These are phyloP conservation scores for Penicillium silybi DNA, from an alignment of 495 filamentous ascomycete species.

Conservation along the genomic window DNA sequence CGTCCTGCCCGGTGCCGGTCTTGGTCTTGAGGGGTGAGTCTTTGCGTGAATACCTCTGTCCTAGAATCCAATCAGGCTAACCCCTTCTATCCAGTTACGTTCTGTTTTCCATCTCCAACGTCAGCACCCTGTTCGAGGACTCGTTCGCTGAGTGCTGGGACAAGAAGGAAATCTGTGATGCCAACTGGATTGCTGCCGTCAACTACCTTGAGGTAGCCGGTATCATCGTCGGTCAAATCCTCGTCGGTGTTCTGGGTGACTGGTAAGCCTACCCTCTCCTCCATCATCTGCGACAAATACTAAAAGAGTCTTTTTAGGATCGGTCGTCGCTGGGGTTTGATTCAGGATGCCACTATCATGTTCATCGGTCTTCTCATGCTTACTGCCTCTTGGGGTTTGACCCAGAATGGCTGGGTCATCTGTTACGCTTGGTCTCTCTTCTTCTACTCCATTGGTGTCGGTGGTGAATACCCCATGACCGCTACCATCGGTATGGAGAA, in stretches of 20 bases:
- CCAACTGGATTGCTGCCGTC: constrained; percentile 69
- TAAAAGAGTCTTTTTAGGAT: constrained; percentile 42
- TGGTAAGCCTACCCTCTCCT: constrained; percentile 32
- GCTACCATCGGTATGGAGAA: constrained; percentile 91
- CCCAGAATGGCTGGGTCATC: constrained; percentile 82
- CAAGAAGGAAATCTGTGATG: constrained; percentile 55
- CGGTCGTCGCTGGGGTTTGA: constrained; percentile 84
- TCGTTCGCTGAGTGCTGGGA: constrained; percentile 75
- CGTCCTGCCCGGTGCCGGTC: constrained; percentile 79
- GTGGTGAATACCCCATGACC: constrained; percentile 91
- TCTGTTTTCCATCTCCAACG: constrained; percentile 85
- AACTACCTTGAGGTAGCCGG: constrained; percentile 80
- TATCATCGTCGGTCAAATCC: constrained; percentile 80
- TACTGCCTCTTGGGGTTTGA: constrained; percentile 76
- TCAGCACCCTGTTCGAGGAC: constrained; percentile 65
- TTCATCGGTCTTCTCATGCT: constrained; percentile 82
- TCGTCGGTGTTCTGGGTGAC: constrained; percentile 61
- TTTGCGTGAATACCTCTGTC: background rate
- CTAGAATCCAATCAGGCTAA: background rate
- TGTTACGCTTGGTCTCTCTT: constrained; percentile 88
- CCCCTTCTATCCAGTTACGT: constrained; percentile 54
- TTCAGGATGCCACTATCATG: constrained; percentile 88
- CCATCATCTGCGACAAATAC: background rate
- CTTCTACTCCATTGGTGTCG: constrained; percentile 85
- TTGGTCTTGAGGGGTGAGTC: constrained; percentile 69